phyloP scores from a whole-genome alignment of 306 rosid species.

The Malus domestica region ASM211411v1 NC_041791.1:25325501-25326000 shows the following conservation, averaged over 20 bases:
- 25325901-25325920: conserved; percentile 37
- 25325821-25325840: conserved; percentile 31
- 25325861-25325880: conserved; percentile 28
- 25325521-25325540: too few relatives aligned
- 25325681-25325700: conserved; percentile 1
- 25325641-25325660: conserved; percentile 23
- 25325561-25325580: too few relatives aligned
- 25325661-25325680: not conserved
- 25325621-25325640: not conserved
- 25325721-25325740: not conserved
- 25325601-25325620: not conserved
- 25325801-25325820: conserved; percentile 19
- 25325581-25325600: not conserved
- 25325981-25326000: not conserved
- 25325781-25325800: not conserved
- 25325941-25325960: conserved; percentile 24
- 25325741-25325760: conserved; percentile 30
- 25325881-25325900: conserved; percentile 37
- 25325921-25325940: conserved; percentile 24
- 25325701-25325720: not conserved
- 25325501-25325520: too few relatives aligned
- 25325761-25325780: conserved; percentile 7
- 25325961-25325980: conserved; percentile 11
- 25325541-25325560: too few relatives aligned
- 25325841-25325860: conserved; percentile 9